Evolutionary conservation across 345 rosid genomes (phyloP).

Genomic region (Lumnitzera littorea): DNA sequence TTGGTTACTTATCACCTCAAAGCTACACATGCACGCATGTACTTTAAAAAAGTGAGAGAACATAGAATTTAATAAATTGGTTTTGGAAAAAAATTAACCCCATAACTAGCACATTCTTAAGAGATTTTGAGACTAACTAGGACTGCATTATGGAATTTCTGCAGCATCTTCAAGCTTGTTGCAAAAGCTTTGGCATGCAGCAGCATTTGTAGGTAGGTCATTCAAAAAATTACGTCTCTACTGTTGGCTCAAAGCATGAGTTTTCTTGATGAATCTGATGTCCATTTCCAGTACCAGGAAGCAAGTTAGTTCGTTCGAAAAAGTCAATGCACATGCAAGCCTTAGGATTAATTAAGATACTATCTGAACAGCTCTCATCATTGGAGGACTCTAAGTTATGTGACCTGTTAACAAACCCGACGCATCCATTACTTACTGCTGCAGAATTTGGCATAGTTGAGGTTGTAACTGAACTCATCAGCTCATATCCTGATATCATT

Average conservation of each 20-base stretch:
- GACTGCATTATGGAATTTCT: constrained; percentile 2
- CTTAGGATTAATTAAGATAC: constrained; percentile 22
- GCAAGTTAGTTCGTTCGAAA: constrained; percentile 9
- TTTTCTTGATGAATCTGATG: background rate
- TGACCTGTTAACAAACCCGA: constrained; percentile 19
- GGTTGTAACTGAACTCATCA: constrained; percentile 20
- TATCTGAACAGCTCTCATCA: constrained; percentile 22
- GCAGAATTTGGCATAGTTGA: constrained; percentile 30
- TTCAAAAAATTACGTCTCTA: too few species aligned
- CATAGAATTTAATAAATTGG: too few species aligned
- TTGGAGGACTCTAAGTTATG: constrained; percentile 23
- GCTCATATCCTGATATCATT: constrained; percentile 23
- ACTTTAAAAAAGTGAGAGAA: too few species aligned
- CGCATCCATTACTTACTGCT: constrained; percentile 26
- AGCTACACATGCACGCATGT: too few species aligned
- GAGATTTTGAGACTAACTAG: too few species aligned
- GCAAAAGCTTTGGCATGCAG: background rate
- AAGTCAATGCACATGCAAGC: constrained; percentile 24
- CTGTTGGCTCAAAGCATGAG: too few species aligned
- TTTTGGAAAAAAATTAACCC: background rate
- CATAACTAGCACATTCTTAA: background rate
- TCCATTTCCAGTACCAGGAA: constrained; percentile 27
- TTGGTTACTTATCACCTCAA: too few species aligned
- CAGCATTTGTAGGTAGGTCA: too few species aligned
- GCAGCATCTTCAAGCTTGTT: constrained; percentile 1